Percentiles rank a stretch among this genome's conserved stretches.
phyloP scores from a whole-genome alignment of 139 green algal genomes.

The Coccomyxa sp. region DNA sequence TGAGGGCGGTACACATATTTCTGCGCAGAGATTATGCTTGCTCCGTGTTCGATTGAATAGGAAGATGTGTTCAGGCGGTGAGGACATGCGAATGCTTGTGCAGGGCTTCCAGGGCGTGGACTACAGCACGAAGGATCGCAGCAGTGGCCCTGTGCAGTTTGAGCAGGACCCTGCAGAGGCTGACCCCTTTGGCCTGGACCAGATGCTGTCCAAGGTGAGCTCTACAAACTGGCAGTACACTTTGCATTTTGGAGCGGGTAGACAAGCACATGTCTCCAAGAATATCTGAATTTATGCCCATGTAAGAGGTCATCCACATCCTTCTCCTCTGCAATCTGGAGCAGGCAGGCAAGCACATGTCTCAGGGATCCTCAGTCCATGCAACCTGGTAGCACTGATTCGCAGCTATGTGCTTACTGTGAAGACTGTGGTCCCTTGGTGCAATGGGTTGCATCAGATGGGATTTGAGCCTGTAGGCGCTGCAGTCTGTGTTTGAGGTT shows the following conservation, averaged over 20 bases:
- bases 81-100: not conserved
- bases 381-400: not conserved
- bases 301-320: not conserved
- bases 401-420: no score
- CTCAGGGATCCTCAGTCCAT: not conserved
- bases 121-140: conserved; percentile 29
- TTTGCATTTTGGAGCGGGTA: conserved; percentile 10
- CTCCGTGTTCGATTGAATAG: no score
- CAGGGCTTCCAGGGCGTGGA: conserved; percentile 76
- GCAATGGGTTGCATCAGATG: no score
- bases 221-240: not conserved
- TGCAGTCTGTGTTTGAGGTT: no score
- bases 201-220: conserved; percentile 77
- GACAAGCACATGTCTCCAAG: not conserved
- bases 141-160: conserved; percentile 76
- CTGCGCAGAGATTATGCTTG: no score
- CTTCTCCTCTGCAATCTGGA: not conserved
- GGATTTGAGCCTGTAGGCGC: no score
- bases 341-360: not conserved
- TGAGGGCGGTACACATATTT: no score
- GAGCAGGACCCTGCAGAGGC: conserved; percentile 76
- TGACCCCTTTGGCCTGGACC: conserved; percentile 94
- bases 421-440: no score
- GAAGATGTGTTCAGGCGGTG: no score
- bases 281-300: not conserved